Base-by-base conservation (phyloP, 305 asterid species). In the Fraxinus nigra region DNA sequence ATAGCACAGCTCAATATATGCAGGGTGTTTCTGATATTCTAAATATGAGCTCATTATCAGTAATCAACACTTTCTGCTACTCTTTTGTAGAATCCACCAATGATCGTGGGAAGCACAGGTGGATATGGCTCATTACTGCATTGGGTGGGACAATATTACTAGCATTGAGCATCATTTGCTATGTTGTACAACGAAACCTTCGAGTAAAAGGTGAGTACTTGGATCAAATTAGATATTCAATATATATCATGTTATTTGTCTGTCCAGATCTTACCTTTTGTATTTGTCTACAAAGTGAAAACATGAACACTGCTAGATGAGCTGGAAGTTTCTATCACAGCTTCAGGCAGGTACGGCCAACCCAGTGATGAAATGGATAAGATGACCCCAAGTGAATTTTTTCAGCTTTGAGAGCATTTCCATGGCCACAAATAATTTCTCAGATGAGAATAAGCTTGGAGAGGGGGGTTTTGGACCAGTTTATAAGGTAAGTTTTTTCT, bases 381-480 rank as follows among this genome's bases (percentile, higher is more conserved):
- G 40, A 54, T 82, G 70, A 77, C 72, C 26, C 26, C 82, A 85
- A 61, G 63, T 82, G 20, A 77, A 77, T 8, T 8, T 79, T 20
- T 78, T 84, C 76, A 69, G 84, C 77, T 80, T 86, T 26, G 80
- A 81, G 5, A 74, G 51, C 75, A 73, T 81, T n/a, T 72, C 11
- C 18, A 61, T 79, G 54, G 87, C 90, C 28, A 87, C 89, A 26
- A 46, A 82, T 28, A 85, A 82, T 73, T 87, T 85, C 74, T 85
- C 85, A 18, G 13, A 22, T 6, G 65, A 77, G 0, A 82, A 81
- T 63, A 85, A 84, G 85, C 81, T 86, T 5, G 87, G 87, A 76
- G 72, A 81, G 76, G 87, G 87, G 1, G 89, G 87, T 0, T 84
- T 83, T 82, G 87, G 86, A 54, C 78, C 87, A 0, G 89, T 84